These are phyloP conservation scores for Prunus padus DNA, from an alignment of 306 rosid genomes.

Conservation along the genomic window DNA sequence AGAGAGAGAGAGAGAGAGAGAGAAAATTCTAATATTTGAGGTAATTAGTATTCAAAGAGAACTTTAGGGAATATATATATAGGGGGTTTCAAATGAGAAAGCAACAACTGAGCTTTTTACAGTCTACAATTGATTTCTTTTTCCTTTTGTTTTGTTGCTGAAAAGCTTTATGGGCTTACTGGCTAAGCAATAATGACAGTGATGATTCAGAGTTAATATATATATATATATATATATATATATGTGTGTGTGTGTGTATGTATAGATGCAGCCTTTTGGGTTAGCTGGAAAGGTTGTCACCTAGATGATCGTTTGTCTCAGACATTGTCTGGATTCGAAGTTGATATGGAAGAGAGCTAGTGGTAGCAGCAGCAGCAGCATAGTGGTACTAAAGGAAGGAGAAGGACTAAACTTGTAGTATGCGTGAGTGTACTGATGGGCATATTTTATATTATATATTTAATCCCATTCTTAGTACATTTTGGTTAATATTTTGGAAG, in stretches of 20 bases:
- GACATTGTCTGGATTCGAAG: constrained; percentile 29
- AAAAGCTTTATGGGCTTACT: not conserved
- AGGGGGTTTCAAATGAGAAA: constrained; percentile 5
- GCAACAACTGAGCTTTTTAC: constrained; percentile 13
- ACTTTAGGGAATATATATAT: not conserved
- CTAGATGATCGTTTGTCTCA: constrained; percentile 32
- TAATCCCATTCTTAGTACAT: no score
- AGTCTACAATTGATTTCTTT: not conserved
- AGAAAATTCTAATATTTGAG: not conserved
- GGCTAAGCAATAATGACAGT: constrained; percentile 36
- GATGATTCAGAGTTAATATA: constrained; percentile 33
- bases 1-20: not conserved
- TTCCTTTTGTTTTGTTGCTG: not conserved
- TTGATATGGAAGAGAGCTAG: not conserved
- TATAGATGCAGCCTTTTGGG: constrained; percentile 30
- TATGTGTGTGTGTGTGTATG: no score
- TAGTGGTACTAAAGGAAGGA: no score
- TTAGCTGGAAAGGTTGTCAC: constrained; percentile 19
- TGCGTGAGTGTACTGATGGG: no score
- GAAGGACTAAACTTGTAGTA: no score
- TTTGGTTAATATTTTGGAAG: no score
- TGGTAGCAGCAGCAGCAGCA: not conserved
- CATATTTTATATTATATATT: no score
- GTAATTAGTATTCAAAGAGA: not conserved
- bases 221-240: not conserved